Conservation (phyloP, 345 rosid genomes). For the Aquilaria yunnanensis region DNA sequence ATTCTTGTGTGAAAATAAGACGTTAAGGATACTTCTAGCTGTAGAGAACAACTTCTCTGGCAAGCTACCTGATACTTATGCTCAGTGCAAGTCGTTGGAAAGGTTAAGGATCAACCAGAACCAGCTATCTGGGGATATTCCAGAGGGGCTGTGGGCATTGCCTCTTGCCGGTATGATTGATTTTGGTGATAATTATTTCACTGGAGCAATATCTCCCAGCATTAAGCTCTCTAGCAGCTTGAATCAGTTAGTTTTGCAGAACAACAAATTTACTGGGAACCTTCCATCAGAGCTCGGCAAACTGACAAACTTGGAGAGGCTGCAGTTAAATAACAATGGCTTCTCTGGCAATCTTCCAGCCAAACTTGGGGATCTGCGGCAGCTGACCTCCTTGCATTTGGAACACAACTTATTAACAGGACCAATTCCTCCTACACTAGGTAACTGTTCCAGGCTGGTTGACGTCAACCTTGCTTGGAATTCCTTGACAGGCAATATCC, state of each 20-base stretch:
- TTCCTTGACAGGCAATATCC: constrained; percentile 55
- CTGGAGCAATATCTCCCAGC: constrained; percentile 45
- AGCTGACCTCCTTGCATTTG: constrained; percentile 60
- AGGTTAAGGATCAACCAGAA: constrained; percentile 65
- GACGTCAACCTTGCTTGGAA: constrained; percentile 76
- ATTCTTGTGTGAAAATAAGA: constrained; percentile 51
- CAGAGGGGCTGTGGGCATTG: constrained; percentile 59
- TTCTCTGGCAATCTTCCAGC: constrained; percentile 57
- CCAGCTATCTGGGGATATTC: constrained; percentile 49
- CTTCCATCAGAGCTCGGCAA: constrained; percentile 63
- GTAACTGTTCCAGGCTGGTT: constrained; percentile 46
- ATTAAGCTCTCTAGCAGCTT: constrained; percentile 43
- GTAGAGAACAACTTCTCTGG: constrained; percentile 64
- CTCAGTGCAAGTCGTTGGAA: constrained; percentile 47
- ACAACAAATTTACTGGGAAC: constrained; percentile 62
- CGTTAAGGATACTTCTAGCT: constrained; percentile 47
- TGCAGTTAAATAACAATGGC: constrained; percentile 46
- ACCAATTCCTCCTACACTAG: constrained; percentile 43
- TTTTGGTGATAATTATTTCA: constrained; percentile 59
- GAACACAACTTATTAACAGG: constrained; percentile 64
- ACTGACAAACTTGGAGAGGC: constrained; percentile 45
- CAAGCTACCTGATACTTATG: constrained; percentile 53
- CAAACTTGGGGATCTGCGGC: constrained; percentile 43
- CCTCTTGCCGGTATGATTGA: constrained; percentile 59
- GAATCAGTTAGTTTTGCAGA: constrained; percentile 46